Evolutionary conservation across 192 early-diverging fungal species (phyloP).

Genomic region (Obelidium mucronatum): DNA sequence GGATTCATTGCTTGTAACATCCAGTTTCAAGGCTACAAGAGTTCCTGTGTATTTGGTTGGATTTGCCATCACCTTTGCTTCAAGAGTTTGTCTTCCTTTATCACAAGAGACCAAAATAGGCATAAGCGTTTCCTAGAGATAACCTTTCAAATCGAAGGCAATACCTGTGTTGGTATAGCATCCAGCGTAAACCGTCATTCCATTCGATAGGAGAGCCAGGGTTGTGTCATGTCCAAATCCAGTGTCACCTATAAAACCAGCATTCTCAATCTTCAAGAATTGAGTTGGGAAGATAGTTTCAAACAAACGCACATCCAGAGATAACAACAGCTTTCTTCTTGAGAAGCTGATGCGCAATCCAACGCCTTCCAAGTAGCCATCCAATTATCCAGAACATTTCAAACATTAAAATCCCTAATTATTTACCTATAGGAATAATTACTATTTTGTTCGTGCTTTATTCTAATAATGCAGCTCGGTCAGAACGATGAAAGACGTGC

Average conservation of each 20-base stretch:
- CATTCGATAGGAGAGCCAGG: slow-evolving; percentile 18
- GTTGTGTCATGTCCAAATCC: slow-evolving; percentile 43
- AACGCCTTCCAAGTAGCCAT: too few species aligned
- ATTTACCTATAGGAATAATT: too few species aligned
- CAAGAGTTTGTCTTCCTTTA: not conserved
- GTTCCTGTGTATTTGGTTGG: not conserved
- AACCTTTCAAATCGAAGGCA: slow-evolving; percentile 4
- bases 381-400: too few species aligned
- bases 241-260: slow-evolving; percentile 37
- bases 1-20: slow-evolving; percentile 44
- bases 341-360: too few species aligned
- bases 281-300: not conserved
- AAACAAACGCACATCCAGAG: slow-evolving; percentile 39
- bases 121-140: too few species aligned
- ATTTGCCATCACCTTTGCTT: not conserved
- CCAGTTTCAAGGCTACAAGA: slow-evolving; percentile 35
- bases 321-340: slow-evolving; percentile 32
- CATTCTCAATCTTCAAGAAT: too few species aligned
- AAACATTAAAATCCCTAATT: too few species aligned
- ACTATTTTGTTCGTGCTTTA: too few species aligned
- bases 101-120: too few species aligned
- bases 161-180: slow-evolving; percentile 42
- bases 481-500: too few species aligned
- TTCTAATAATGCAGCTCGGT: too few species aligned
- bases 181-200: slow-evolving; percentile 34